These are phyloP conservation scores for Paxillus rubicundulus DNA, from an alignment of 768 basidiomycete species.

Conservation along the genomic window DNA sequence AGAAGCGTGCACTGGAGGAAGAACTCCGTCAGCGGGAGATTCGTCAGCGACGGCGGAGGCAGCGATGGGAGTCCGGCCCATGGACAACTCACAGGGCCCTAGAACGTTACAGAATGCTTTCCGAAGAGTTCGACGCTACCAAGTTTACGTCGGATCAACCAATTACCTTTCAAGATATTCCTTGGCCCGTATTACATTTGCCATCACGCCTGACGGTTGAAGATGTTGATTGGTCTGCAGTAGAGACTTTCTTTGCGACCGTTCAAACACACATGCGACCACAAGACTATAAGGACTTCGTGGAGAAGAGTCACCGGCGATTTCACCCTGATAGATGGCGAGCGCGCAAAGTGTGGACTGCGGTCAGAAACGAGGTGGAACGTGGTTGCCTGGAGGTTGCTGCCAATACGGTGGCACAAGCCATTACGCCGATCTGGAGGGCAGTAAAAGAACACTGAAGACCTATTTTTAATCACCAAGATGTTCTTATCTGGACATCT, in stretches of 20 bases:
- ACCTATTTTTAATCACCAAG: background rate
- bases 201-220: slow-evolving; percentile 54
- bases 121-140: slow-evolving; percentile 60
- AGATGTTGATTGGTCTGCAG: slow-evolving; percentile 68
- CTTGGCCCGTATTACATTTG: slow-evolving; percentile 70
- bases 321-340: slow-evolving; percentile 85
- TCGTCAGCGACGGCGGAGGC: slow-evolving; percentile 45
- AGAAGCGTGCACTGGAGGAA: slow-evolving; percentile 33
- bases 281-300: slow-evolving; percentile 62
- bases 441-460: slow-evolving; percentile 34
- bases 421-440: slow-evolving; percentile 67
- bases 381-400: slow-evolving; percentile 66
- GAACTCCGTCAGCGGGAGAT: slow-evolving; percentile 39
- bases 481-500: background rate
- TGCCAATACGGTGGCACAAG: slow-evolving; percentile 70
- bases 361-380: slow-evolving; percentile 55
- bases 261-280: slow-evolving; percentile 50
- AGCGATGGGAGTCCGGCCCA: slow-evolving; percentile 53
- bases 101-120: slow-evolving; percentile 61
- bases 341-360: slow-evolving; percentile 58
- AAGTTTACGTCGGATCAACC: slow-evolving; percentile 53
- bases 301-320: slow-evolving; percentile 68
- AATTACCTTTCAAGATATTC: slow-evolving; percentile 59
- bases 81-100: slow-evolving; percentile 70
- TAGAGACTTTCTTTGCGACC: slow-evolving; percentile 66